Base-by-base conservation (phyloP, 805 yeast species). In the Candida sithepensis region DNA sequence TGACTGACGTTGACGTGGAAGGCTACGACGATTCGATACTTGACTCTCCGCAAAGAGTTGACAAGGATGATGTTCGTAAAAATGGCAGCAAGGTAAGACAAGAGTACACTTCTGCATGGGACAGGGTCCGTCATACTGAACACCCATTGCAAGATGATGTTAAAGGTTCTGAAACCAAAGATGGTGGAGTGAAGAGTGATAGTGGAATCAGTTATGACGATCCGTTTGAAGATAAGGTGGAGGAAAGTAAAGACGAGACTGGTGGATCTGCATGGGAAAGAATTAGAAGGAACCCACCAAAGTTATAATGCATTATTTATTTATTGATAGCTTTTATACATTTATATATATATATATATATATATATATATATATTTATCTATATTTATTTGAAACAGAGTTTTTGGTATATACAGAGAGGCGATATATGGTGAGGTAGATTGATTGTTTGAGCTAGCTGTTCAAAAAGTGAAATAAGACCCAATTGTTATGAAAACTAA, bases 201-300 rank as follows among this genome's bases (percentile, higher is more conserved):
- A 34, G 12, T 5, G 12, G 9, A 34, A 7, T 16, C 6, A 18
- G 16, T 34, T 34, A 34, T 16, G 38, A 34, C 21, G 38, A 34
- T 34, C 38, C 38, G 21, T 34, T 34, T 16, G 16, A 19, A n/a
- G 23, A 40, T 19, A 24, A 40, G 8, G 4, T 7, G 3, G 22
- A 13, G 13, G 42, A 40, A 7, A 10, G 8, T 16, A 19, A 19
- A n/a, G 16, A 39, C 12, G 43, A 22, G 8, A 18, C 6, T 5
- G 18, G 13, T 3, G 53, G 48, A 1, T 53, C 59, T 21, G 53
- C 62, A 8, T 61, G 65, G 65, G 64, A 59, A 5, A 47, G 48
- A 20, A 47, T 60, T 8, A 50, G 65, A 43, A 14, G 38, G 14
- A 16, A 34, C 19, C 38, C 38, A 34, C 38, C 38, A 3, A 34